A percentile compares a stretch with the other conserved stretches of the same genome.
Evolutionary conservation across 352 stramenopile species (phyloP).

Genomic region (Aphanomyces stellatus): DNA sequence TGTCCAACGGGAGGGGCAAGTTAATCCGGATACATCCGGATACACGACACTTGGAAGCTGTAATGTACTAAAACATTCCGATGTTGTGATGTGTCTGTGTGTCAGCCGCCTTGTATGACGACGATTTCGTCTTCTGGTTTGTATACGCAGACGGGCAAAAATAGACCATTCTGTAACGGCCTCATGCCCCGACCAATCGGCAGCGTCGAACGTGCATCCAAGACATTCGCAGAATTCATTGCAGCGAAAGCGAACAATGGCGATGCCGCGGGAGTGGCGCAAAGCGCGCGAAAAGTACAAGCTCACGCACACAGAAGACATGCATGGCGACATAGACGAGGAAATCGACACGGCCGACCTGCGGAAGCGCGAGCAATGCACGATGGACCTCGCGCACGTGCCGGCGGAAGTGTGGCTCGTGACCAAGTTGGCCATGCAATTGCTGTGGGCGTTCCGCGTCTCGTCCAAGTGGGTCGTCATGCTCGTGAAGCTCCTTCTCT

Average conservation of each 20-base stretch:
- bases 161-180: too few species aligned
- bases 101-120: too few species aligned
- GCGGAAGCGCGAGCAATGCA: slow-evolving; percentile 3
- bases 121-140: background rate
- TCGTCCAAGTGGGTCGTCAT: slow-evolving; percentile 66
- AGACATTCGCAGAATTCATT: background rate
- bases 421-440: slow-evolving; percentile 54
- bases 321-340: background rate
- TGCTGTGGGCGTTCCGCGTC: slow-evolving; percentile 59
- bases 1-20: too few species aligned
- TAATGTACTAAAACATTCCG: background rate
- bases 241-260: background rate
- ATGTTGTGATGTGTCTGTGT: background rate
- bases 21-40: background rate
- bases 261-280: background rate
- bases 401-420: slow-evolving; percentile 36
- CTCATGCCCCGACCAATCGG: too few species aligned
- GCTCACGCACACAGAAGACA: background rate
- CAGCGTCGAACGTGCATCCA: too few species aligned
- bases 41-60: background rate
- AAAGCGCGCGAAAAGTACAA: background rate
- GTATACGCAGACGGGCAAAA: background rate
- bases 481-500: slow-evolving; percentile 48
- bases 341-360: background rate
- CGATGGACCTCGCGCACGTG: slow-evolving; percentile 9